These are phyloP conservation scores for Aegle marmelos DNA, from an alignment of 345 rosid genomes.

Conservation along the genomic window DNA sequence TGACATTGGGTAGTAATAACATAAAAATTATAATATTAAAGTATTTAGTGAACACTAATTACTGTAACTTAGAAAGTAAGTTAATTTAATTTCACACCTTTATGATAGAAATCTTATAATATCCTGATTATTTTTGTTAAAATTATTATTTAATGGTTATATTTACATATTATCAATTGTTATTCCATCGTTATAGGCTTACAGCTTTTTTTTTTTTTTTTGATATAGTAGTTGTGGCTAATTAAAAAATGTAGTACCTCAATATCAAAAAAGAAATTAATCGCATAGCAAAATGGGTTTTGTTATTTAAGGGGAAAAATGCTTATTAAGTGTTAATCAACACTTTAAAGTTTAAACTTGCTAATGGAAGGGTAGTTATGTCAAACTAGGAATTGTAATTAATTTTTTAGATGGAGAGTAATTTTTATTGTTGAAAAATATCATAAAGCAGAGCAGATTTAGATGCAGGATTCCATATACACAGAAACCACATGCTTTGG, in stretches of 20 bases:
- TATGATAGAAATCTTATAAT: too few species aligned
- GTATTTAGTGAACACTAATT: rapidly evolving
- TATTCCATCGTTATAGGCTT: too few species aligned
- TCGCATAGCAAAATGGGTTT: background rate
- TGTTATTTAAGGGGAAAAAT: too few species aligned
- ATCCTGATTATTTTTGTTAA: too few species aligned
- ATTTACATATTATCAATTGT: too few species aligned
- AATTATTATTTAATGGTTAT: too few species aligned
- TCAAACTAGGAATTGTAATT: background rate
- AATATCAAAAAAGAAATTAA: too few species aligned
- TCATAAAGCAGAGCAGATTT: constrained; percentile 26
- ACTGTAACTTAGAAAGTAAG: too few species aligned
- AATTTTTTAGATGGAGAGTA: background rate
- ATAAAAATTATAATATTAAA: too few species aligned
- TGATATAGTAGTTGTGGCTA: rapidly evolving
- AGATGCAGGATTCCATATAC: constrained; percentile 39
- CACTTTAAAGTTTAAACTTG: background rate
- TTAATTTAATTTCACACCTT: too few species aligned
- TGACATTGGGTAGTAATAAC: rapidly evolving
- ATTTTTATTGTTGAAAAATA: constrained; percentile 6
- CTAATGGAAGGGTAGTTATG: background rate
- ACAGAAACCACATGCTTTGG: constrained; percentile 52
- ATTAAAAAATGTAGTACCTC: too few species aligned
- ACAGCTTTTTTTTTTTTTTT: background rate
- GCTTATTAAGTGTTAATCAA: background rate